Evolutionary conservation across 257 asterid species (phyloP).

Genomic region (Galeopsis tetrahit): DNA sequence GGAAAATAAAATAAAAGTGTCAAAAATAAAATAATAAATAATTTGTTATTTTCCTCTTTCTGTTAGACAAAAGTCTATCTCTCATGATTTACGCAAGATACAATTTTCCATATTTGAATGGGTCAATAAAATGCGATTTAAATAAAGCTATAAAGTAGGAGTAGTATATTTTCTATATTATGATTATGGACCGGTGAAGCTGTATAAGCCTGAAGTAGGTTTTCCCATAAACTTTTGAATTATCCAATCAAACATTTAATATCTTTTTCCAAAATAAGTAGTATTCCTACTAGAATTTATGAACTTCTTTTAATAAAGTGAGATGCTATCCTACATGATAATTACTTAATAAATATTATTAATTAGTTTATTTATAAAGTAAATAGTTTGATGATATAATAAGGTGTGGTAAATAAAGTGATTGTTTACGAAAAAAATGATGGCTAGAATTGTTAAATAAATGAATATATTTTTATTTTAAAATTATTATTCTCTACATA

Average conservation of each 20-base stretch:
- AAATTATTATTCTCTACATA: too few species aligned
- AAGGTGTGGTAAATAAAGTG: too few species aligned
- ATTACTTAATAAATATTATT: too few species aligned
- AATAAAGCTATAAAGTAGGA: neutral
- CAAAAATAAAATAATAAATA: neutral
- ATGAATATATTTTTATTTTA: too few species aligned
- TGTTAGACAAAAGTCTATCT: neutral
- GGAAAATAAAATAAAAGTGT: neutral
- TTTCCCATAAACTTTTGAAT: neutral
- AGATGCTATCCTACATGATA: too few species aligned
- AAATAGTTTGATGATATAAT: too few species aligned
- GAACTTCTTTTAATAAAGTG: neutral
- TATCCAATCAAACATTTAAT: neutral
- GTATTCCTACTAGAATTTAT: neutral
- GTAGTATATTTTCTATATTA: neutral
- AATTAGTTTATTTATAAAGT: too few species aligned
- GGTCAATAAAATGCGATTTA: neutral
- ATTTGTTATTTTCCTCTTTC: neutral
- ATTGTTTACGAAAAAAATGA: too few species aligned
- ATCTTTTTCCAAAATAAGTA: neutral
- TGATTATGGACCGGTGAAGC: neutral
- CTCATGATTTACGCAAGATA: neutral
- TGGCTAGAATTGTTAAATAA: too few species aligned
- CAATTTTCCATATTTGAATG: neutral
- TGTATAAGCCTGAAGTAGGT: neutral